These are phyloP conservation scores for Vanrija humicola DNA, from an alignment of 1,284 basidiomycete species.

Conservation along the genomic window DNA sequence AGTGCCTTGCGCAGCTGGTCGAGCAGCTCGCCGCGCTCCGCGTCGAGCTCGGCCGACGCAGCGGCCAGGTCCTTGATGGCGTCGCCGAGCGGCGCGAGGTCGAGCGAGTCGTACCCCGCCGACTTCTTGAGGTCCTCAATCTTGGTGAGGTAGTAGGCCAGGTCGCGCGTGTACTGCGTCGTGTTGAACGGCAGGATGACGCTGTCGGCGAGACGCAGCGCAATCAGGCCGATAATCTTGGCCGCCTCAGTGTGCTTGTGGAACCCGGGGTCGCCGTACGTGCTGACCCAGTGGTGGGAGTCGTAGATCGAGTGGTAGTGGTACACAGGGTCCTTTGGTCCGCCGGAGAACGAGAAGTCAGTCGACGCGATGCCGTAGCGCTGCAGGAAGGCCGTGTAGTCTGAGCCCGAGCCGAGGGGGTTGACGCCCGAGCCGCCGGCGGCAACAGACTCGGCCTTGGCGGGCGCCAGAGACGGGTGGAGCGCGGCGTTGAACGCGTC, in stretches of 20 bases:
- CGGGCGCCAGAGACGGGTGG: not conserved
- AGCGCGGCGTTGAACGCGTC: slow-evolving; percentile 5
- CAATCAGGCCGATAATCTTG: slow-evolving; percentile 61
- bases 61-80: slow-evolving; percentile 56
- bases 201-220: slow-evolving; percentile 61
- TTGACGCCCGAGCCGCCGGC: slow-evolving; percentile 23
- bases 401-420: slow-evolving; percentile 54
- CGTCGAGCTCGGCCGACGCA: slow-evolving; percentile 58
- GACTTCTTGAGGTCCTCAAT: slow-evolving; percentile 52
- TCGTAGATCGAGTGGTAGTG: slow-evolving; percentile 74
- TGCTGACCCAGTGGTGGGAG: slow-evolving; percentile 62
- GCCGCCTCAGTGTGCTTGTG: slow-evolving; percentile 65
- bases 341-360: slow-evolving; percentile 51
- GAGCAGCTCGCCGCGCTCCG: slow-evolving; percentile 25
- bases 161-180: slow-evolving; percentile 66
- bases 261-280: slow-evolving; percentile 72
- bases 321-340: slow-evolving; percentile 60
- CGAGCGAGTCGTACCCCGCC: slow-evolving; percentile 35
- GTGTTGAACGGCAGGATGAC: slow-evolving; percentile 67
- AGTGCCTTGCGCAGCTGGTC: slow-evolving; percentile 44
- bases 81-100: slow-evolving; percentile 54
- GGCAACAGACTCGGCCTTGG: not conserved
- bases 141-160: slow-evolving; percentile 60
- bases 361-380: slow-evolving; percentile 50
- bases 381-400: slow-evolving; percentile 71